A percentile compares a stretch with the other conserved stretches of the same genome.
phyloP scores from a whole-genome alignment of 305 asterid species.

The Rubia tinctorum region DNA sequence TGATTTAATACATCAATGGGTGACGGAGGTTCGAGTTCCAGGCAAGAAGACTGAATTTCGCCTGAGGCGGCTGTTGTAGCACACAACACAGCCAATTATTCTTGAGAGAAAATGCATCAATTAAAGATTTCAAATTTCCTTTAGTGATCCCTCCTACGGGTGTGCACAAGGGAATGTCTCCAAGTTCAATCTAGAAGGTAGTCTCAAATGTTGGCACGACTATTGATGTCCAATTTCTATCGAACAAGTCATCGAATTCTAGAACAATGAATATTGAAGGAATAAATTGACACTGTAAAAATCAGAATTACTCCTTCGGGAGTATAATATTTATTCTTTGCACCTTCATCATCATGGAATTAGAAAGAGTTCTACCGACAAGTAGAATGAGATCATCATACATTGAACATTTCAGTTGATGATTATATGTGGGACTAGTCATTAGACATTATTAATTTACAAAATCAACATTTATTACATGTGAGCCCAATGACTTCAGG shows the following conservation, averaged over 20 bases:
- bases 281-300: not conserved
- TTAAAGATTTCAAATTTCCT: constrained; percentile 53
- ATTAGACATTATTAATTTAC: too few relatives aligned
- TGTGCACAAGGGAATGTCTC: constrained; percentile 62
- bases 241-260: not conserved
- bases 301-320: too few relatives aligned
- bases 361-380: too few relatives aligned
- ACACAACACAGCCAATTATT: constrained; percentile 74
- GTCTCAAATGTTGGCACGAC: constrained; percentile 90
- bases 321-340: too few relatives aligned
- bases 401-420: too few relatives aligned
- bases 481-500: too few relatives aligned
- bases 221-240: constrained; percentile 43
- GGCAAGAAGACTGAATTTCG: constrained; percentile 60
- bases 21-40: constrained; percentile 85
- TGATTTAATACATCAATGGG: too few relatives aligned
- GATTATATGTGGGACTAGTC: too few relatives aligned
- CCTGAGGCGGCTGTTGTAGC: constrained; percentile 93
- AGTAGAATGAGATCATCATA: too few relatives aligned
- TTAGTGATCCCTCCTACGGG: constrained; percentile 44
- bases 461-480: too few relatives aligned
- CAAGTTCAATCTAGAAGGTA: constrained; percentile 67
- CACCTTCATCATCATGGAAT: too few relatives aligned
- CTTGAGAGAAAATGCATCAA: constrained; percentile 34
- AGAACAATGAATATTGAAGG: not conserved